These are phyloP conservation scores for Dothiorella sarmentorum DNA, from an alignment of 2,329 filamentous ascomycete species.

Conservation along the genomic window DNA sequence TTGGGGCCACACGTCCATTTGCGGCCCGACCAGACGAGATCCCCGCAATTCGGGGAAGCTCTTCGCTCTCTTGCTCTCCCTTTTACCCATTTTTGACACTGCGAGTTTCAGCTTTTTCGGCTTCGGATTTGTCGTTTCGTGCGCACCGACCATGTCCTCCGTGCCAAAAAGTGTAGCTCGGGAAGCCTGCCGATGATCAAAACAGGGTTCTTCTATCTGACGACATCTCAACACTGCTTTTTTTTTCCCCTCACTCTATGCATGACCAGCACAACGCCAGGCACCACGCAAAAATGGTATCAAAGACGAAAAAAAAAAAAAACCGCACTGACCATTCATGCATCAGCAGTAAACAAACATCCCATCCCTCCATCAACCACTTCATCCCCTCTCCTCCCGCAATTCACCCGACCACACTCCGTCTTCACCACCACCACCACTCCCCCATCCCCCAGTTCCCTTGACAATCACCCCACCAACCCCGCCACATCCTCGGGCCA, in stretches of 20 bases:
- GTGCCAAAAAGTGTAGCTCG: too few species aligned
- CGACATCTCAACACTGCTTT: too few species aligned
- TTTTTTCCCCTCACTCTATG: background rate
- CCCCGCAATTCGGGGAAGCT: background rate
- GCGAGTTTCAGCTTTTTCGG: background rate
- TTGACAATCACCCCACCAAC: constrained; percentile 50
- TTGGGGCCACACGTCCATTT: constrained; percentile 1
- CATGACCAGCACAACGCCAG: background rate
- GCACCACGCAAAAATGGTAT: constrained; percentile 8
- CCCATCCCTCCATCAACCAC: too few species aligned
- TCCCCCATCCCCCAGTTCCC: background rate
- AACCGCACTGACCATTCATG: background rate
- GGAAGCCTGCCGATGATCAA: too few species aligned
- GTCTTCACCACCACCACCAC: background rate
- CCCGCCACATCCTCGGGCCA: constrained; percentile 87
- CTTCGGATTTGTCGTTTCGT: too few species aligned
- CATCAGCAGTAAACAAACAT: too few species aligned
- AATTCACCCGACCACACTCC: background rate
- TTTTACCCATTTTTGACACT: background rate
- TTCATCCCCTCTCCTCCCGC: background rate
- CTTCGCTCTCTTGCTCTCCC: background rate
- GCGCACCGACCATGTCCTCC: too few species aligned
- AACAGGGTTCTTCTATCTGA: too few species aligned
- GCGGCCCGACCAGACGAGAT: constrained; percentile 9
- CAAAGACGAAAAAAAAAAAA: background rate